These are phyloP conservation scores for Cajanus cajan DNA, from an alignment of 306 rosid species.

Conservation along the genomic window DNA sequence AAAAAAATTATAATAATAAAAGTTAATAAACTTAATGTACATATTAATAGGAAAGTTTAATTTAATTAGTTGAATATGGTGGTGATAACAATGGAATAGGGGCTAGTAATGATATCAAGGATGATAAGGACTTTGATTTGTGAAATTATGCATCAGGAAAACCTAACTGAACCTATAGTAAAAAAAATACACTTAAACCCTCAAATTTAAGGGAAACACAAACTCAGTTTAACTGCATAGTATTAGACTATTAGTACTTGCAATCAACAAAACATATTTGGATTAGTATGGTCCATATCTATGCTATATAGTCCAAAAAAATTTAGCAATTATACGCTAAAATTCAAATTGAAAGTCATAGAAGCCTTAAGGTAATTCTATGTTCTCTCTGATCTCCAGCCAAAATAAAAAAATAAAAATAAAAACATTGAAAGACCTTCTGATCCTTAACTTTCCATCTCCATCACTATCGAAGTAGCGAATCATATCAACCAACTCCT, in stretches of 20 bases:
- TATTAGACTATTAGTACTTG: too few relatives aligned
- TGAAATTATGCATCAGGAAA: too few relatives aligned
- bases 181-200: too few relatives aligned
- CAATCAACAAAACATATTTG: background rate
- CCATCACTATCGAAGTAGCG: conserved; percentile 73
- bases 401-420: background rate
- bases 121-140: too few relatives aligned
- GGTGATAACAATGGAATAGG: too few relatives aligned
- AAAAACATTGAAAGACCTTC: background rate
- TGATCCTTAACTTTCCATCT: conserved; percentile 65
- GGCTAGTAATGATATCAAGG: too few relatives aligned
- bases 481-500: conserved; percentile 76
- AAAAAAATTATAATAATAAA: too few relatives aligned
- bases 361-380: background rate
- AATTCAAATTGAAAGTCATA: background rate
- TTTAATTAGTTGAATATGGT: too few relatives aligned
- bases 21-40: too few relatives aligned
- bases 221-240: too few relatives aligned
- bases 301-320: background rate
- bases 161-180: too few relatives aligned
- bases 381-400: background rate
- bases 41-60: too few relatives aligned
- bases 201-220: background rate
- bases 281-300: background rate
- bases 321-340: background rate